These are phyloP conservation scores for Russula sp. DNA, from an alignment of 768 basidiomycete species.

Conservation along the genomic window DNA sequence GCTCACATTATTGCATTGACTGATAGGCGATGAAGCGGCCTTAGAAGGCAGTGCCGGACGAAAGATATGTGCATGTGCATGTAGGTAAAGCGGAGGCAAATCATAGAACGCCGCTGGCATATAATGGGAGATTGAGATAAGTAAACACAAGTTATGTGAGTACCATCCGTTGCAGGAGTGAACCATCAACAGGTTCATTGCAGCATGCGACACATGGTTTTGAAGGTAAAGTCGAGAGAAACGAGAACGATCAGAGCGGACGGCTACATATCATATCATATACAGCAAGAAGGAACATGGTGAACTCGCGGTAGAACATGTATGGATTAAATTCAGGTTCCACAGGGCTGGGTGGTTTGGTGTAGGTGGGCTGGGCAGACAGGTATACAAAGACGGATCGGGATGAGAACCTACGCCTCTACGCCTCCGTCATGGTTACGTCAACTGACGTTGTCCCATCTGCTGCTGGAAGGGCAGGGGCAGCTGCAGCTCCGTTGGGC, in stretches of 20 bases:
- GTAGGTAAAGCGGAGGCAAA: background rate
- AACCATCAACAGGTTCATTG: constrained; percentile 9
- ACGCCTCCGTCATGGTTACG: constrained; percentile 16
- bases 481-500: constrained; percentile 1
- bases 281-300: constrained; percentile 17
- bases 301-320: constrained; percentile 4
- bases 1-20: no score
- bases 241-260: background rate
- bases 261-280: constrained; percentile 17
- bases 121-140: background rate
- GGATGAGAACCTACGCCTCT: background rate
- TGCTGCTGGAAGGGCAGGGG: constrained; percentile 2
- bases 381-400: background rate
- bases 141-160: constrained; percentile 6
- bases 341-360: background rate
- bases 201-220: constrained; percentile 2
- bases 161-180: no score
- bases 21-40: no score
- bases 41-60: no score
- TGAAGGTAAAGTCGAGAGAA: background rate
- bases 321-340: constrained; percentile 6
- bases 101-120: background rate
- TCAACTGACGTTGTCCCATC: constrained; percentile 18
- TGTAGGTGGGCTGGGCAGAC: background rate
- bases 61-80: no score